These are phyloP conservation scores for Coemansia sp. DNA, from an alignment of 192 early-diverging fungal species.

Conservation along the genomic window DNA sequence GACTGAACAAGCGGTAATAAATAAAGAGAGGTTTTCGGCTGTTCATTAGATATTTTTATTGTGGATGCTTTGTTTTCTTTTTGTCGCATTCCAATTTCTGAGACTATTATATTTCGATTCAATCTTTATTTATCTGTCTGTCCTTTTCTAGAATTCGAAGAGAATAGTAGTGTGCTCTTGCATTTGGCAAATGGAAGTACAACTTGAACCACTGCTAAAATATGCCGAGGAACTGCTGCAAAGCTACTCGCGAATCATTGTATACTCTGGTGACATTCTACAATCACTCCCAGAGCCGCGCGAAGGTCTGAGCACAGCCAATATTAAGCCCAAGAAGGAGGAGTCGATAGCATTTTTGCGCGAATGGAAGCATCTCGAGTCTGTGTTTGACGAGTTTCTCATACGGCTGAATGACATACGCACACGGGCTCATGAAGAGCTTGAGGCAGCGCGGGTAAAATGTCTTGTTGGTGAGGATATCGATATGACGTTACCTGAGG, in stretches of 20 bases:
- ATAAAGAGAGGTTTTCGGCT: background rate
- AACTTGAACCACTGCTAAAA: slow-evolving; percentile 36
- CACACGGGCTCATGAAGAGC: slow-evolving; percentile 48
- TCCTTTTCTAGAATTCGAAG: background rate
- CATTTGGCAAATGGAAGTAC: slow-evolving; percentile 19
- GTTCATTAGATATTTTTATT: slow-evolving; percentile 6
- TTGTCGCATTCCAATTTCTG: background rate
- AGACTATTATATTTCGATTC: background rate
- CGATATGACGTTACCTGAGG: slow-evolving; percentile 43
- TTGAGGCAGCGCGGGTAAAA: slow-evolving; percentile 44
- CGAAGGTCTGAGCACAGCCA: slow-evolving; percentile 46
- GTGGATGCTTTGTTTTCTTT: slow-evolving; percentile 7
- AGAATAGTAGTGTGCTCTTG: background rate
- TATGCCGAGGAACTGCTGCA: slow-evolving; percentile 48
- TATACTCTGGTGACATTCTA: slow-evolving; percentile 54
- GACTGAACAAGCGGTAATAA: slow-evolving; percentile 2
- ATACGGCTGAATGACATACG: slow-evolving; percentile 48
- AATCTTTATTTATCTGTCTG: background rate
- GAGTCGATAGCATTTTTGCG: slow-evolving; percentile 40
- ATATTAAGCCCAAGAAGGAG: slow-evolving; percentile 53
- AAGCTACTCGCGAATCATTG: slow-evolving; percentile 50
- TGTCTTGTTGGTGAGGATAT: slow-evolving; percentile 42
- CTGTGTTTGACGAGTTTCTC: slow-evolving; percentile 46
- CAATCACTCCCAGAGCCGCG: slow-evolving; percentile 47
- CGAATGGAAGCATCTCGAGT: slow-evolving; percentile 53